Base-by-base conservation (phyloP, 129 eudicot genomes). In the Cynara cardunculus region DNA sequence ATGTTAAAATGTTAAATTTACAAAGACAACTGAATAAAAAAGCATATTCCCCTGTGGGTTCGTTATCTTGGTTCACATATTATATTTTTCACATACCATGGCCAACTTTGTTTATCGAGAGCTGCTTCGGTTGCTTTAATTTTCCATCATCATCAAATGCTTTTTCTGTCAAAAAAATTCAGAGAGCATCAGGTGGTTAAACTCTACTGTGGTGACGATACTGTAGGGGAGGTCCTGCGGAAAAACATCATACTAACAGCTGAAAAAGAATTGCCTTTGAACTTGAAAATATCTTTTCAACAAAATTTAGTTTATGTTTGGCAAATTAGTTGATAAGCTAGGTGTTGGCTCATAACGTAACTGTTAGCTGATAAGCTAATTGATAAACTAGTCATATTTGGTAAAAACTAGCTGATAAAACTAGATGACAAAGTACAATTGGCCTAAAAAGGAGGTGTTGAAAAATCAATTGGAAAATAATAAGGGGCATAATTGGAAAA, bases 91-190 rank as follows among this genome's bases (percentile, higher is more conserved):
- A 56, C 87, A 71, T 87, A 96, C 99, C 99, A 89, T 96, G 99
- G 65, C 99, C 99, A 82, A 96, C 99, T 93, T 96, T 96, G 84
- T 96, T 96, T 66, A 96, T 96, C 9, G 99, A 96, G 69, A 96
- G 87, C 81, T 96, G 79, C 82, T 96, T 96, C 25, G 99, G 91
- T 79, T 96, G 99, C 89, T 89, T 96, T 78, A 96, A 84, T 67
- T 88, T 89, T 8, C 99, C 98, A 71, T 88, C 97, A 21, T 91
- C 96, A 68, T 89, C 98, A 86, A 93, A 96, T 46, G 99, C 99
- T 93, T 93, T 96, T 82, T 96, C 99, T 93, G 87, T 65, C 18
- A 56, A 84, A 75, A 28, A 30, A 77, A 7, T 28, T 46, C 64
- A 64, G 11, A 49, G 64, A 83, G 53, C 26, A 73, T 81, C 72